phyloP scores from a whole-genome alignment of 441 rosid genomes.

The Macaranga tanarius region DNA sequence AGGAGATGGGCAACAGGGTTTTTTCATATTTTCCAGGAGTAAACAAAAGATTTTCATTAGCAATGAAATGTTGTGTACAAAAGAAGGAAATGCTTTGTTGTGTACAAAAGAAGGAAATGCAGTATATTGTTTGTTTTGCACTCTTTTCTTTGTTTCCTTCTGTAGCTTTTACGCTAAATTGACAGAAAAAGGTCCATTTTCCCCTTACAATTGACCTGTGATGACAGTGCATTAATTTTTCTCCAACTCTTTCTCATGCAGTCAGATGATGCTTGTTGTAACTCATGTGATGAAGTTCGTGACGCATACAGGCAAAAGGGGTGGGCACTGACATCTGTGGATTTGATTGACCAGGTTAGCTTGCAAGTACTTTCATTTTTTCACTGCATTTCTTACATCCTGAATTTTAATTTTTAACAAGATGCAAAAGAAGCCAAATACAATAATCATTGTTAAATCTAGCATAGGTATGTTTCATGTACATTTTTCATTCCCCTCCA shows the following conservation, averaged over 20 bases:
- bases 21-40: not conserved
- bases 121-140: not conserved
- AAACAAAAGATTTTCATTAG: not conserved
- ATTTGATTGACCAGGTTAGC: conserved; percentile 79
- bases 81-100: not conserved
- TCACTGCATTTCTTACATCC: not conserved
- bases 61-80: not conserved
- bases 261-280: conserved; percentile 91
- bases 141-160: not conserved
- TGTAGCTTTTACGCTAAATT: not conserved
- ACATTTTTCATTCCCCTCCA: not conserved
- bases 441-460: not conserved
- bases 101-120: not conserved
- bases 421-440: not conserved
- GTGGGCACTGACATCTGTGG: conserved; percentile 76
- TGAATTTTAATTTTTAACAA: not conserved
- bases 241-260: conserved; percentile 25
- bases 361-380: conserved; percentile 2
- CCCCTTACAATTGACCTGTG: not conserved
- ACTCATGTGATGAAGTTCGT: conserved; percentile 93
- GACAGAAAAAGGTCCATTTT: not conserved
- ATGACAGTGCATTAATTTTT: not conserved
- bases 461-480: not conserved
- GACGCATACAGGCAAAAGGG: conserved; percentile 94
- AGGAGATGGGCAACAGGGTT: not conserved